phyloP scores from a whole-genome alignment of 768 basidiomycete genomes.

The Suillus lakei region DNA sequence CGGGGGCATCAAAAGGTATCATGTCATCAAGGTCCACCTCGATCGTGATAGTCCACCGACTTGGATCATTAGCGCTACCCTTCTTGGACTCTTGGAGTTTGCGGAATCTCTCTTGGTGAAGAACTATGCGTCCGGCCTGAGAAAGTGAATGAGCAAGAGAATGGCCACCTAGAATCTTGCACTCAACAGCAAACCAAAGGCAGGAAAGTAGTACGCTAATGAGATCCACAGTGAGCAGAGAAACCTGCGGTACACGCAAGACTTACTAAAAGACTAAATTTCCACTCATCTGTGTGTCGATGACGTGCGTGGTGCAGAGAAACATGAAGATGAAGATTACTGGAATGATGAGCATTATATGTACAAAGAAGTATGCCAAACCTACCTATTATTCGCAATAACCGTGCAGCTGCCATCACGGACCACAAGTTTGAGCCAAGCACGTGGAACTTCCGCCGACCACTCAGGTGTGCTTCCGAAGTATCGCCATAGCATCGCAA shows the following conservation, averaged over 20 bases:
- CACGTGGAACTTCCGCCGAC: neutral
- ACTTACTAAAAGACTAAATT: constrained; percentile 29
- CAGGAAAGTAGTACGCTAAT: neutral
- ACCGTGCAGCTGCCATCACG: constrained; percentile 22
- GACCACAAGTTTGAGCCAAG: neutral
- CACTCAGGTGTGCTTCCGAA: neutral
- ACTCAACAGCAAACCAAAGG: constrained; percentile 8
- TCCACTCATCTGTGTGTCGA: constrained; percentile 17
- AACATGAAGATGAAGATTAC: constrained; percentile 24
- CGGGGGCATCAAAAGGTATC: neutral
- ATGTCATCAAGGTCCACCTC: neutral
- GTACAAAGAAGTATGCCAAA: neutral
- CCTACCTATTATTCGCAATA: constrained; percentile 20
- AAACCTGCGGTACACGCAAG: neutral
- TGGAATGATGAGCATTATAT: constrained; percentile 1
- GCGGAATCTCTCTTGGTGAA: neutral
- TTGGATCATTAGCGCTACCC: neutral
- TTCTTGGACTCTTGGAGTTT: neutral
- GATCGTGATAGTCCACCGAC: neutral
- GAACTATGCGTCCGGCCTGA: neutral
- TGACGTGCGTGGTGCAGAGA: constrained; percentile 17
- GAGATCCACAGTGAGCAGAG: neutral
- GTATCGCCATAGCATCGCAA: constrained; percentile 26
- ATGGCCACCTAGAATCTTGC: too few relatives aligned
- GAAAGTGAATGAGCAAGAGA: neutral